Conservation (phyloP, 345 rosid species). For the Excoecaria agallocha region DNA sequence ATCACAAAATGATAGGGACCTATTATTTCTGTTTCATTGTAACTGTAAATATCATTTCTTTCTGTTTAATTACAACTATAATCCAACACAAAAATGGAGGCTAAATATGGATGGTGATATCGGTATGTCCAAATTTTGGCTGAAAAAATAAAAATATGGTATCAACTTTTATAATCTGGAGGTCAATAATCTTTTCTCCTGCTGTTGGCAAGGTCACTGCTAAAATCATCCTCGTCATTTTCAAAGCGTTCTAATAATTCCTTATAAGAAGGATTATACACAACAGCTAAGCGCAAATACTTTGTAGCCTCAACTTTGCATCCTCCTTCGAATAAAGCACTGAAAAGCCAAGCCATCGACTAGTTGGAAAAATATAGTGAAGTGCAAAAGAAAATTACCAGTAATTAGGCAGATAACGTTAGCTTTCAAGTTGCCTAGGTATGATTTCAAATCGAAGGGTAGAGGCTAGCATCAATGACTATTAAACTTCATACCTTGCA, state of each 20-base stretch:
- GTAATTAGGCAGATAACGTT: background rate
- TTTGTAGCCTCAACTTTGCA: constrained; percentile 71
- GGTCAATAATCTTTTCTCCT: constrained; percentile 49
- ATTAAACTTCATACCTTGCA: constrained; percentile 45
- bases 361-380: background rate
- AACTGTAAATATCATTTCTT: too few species aligned
- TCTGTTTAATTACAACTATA: too few species aligned
- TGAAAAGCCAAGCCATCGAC: constrained; percentile 22
- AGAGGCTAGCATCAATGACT: background rate
- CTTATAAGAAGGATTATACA: constrained; percentile 51
- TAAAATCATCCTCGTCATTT: constrained; percentile 44
- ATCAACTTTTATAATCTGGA: background rate
- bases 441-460: background rate
- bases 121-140: too few species aligned
- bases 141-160: background rate
- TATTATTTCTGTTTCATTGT: too few species aligned
- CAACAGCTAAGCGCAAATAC: constrained; percentile 56
- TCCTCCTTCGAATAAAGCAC: constrained; percentile 54
- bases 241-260: constrained; percentile 59
- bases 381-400: background rate
- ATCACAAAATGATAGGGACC: too few species aligned
- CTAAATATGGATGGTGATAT: too few species aligned
- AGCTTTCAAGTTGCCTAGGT: background rate
- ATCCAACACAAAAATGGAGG: too few species aligned
- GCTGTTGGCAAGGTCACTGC: constrained; percentile 39